Base-by-base conservation (phyloP, 1,284 basidiomycete genomes). In the Puccinia hordei region DNA sequence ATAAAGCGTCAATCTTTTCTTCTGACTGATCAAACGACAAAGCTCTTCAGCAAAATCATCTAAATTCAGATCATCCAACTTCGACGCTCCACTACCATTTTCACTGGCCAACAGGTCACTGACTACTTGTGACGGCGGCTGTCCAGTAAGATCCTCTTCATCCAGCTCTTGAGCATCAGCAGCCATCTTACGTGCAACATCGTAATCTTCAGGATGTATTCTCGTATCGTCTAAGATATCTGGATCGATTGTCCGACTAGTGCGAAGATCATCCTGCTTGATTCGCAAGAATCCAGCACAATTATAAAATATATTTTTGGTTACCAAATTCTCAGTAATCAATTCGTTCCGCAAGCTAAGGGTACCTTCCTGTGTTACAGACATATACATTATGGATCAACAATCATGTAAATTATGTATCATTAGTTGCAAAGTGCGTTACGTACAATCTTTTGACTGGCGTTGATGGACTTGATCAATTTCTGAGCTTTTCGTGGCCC, bases 131-230 rank as follows among this genome's bases (percentile, higher is more conserved):
- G 95, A 97, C 51, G 93, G 92, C 85, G 95, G 92, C 83, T 93
- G 91, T 83, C 78, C 53, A 41, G 93, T 89, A 44, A 82, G 69
- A 86, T 98, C 95, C 85, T 98, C 95, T 84, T 95, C 94, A 83
- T 98, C 95, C 46, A 94, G 89, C 84, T 98, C 96, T 33, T 98
- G 89, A 9, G 96, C 94, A 86, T 98, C 96, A 15, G 94, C 93
- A 49, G 97, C 96, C 94, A 99, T 98, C 88, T 99, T 98, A 65
- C 94, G 91, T 0, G 97, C 96, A 77, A 98, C 89, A 84, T 98
- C 94, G 86, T 99, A 99, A 87, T 99, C 96, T 86, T 98, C 95
- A 0, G 94, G 94, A 86, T 99, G 97, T 82, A 99, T 94, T 19
- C 97, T 92, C 30, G 96, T 99, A 84, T 92, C 91, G 85, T 99